Base-by-base conservation (phyloP, 257 asterid genomes). In the Nicotiana knightiana region DNA sequence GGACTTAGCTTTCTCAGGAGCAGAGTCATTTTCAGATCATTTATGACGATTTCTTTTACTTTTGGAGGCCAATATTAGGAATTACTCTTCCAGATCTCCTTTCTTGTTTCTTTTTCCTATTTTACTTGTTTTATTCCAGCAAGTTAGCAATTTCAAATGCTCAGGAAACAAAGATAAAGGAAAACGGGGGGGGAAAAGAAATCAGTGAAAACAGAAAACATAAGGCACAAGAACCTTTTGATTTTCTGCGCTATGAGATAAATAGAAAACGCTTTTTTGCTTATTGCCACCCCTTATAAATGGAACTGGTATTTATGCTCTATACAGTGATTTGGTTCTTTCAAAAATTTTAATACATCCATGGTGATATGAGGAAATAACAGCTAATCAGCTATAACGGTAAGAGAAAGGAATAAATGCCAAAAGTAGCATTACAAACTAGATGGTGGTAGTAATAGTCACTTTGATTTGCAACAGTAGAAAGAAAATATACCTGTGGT, bases 401-500 rank as follows among this genome's bases (percentile, higher is more conserved):
- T 28, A 32, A 51, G 28, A 73, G 39, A 73, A 75, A 1, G 63
- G 63, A 43, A 28, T 15, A 53, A 51, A 75, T 51, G 80, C 63
- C 79, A 51, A 51, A 75, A 15, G 79, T 51, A 39, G 2, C 79
- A 30, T 46, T 15, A 26, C 28, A 15, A 51, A 75, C 64, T 75
- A 75, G 80, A 75, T 48, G 46, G 64, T 75, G 80, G 28, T 26
- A 75, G 6, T 51, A 51, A 15, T 48, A 17, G 77, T 24, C 9
- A 53, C 63, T 62, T 33, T 59, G 24, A 16, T 15, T 33, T 54
- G 82, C 70, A 83, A 35, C 66, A 46, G 28, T 51, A 64, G 39
- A 55, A 59, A 28, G 59, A 79, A 35, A 33, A 65, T 63, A 80
- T 87, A 96, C 99, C 93, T 84, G 89, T 93, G 99, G 91, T 93